These are phyloP conservation scores for Angophora floribunda DNA, from an alignment of 345 rosid species.

Conservation along the genomic window DNA sequence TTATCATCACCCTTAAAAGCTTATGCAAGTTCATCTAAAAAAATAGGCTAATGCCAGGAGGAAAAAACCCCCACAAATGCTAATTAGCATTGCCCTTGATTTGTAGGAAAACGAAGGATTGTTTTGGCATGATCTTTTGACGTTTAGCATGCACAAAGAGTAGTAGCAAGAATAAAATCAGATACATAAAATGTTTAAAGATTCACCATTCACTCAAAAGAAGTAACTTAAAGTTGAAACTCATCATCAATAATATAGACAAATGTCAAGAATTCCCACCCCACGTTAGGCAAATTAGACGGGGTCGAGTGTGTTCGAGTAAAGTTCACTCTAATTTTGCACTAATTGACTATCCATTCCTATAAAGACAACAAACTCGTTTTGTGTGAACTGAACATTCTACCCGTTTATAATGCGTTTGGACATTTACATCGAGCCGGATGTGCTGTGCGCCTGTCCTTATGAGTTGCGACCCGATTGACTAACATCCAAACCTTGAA, in stretches of 20 bases:
- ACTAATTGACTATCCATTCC: background rate
- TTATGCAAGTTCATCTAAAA: background rate
- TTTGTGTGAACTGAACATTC: fast-evolving
- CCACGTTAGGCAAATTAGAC: background rate
- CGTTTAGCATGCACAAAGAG: background rate
- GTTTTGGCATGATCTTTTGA: too few relatives aligned
- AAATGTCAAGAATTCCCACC: too few relatives aligned
- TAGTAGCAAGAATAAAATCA: background rate
- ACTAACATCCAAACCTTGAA: fast-evolving
- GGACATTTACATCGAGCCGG: too few relatives aligned
- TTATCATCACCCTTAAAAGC: background rate
- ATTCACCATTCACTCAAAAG: background rate
- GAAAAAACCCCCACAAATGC: background rate
- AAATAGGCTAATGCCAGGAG: background rate
- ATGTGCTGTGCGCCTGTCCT: too few relatives aligned
- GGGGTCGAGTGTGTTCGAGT: background rate
- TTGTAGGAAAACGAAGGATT: background rate
- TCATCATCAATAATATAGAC: background rate
- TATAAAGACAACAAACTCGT: too few relatives aligned
- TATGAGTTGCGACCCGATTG: background rate
- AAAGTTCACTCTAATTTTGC: too few relatives aligned
- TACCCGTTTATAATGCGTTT: too few relatives aligned
- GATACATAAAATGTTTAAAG: background rate
- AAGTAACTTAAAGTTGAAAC: background rate
- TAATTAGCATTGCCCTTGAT: background rate